phyloP scores from a whole-genome alignment of 257 asterid genomes.

The Orobanche coerulescens region DNA sequence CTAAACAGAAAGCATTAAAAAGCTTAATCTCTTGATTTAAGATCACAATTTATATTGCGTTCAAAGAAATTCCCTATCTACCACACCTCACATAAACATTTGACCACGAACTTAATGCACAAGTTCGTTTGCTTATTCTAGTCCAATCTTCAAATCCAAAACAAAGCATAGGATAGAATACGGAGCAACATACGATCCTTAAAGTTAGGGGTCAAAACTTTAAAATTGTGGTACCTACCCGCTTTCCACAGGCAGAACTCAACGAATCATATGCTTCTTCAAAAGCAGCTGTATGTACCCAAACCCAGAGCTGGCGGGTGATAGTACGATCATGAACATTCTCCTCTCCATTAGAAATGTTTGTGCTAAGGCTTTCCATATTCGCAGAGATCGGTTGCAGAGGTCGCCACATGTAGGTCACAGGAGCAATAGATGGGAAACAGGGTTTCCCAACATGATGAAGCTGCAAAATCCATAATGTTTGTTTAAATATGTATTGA shows the following conservation, averaged over 20 bases:
- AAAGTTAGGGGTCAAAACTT: neutral
- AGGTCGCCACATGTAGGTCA: constrained; percentile 68
- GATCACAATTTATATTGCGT: neutral
- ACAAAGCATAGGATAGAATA: neutral
- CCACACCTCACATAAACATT: constrained; percentile 1
- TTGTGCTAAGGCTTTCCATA: constrained; percentile 15
- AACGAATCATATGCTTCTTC: constrained; percentile 63
- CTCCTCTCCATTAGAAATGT: constrained; percentile 23
- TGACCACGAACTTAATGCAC: constrained; percentile 15
- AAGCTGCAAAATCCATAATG: constrained; percentile 38
- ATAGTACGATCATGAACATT: constrained; percentile 20
- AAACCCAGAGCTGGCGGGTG: constrained; percentile 61
- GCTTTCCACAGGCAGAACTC: constrained; percentile 43
- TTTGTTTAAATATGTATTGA: no score
- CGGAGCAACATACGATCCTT: neutral
- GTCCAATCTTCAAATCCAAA: neutral
- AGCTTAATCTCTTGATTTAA: neutral
- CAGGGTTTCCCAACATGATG: constrained; percentile 39
- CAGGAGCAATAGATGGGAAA: constrained; percentile 58
- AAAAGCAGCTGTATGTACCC: constrained; percentile 84
- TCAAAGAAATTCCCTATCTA: neutral
- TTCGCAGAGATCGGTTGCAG: constrained; percentile 9
- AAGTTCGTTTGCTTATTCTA: neutral
- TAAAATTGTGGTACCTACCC: constrained; percentile 17
- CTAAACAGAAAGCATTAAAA: neutral